Conservation (phyloP, 2,329 filamentous ascomycete species). For the Stylonectria norvegica region DNA sequence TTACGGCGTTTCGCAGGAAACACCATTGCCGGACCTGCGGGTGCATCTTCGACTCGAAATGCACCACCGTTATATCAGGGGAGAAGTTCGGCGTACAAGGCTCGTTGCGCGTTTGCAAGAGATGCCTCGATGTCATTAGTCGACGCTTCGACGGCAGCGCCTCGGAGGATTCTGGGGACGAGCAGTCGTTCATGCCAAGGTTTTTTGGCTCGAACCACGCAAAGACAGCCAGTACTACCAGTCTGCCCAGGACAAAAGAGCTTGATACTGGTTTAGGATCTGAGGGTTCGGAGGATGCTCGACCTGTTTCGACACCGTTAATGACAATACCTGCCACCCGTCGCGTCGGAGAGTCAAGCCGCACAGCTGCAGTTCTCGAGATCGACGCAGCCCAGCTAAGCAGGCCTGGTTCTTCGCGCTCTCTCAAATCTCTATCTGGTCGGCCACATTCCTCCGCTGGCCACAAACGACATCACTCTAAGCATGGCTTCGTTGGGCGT, state of each 20-base stretch:
- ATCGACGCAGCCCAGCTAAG: conserved; percentile 80
- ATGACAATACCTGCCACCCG: conserved; percentile 68
- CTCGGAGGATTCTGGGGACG: conserved; percentile 84
- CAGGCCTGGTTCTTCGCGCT: conserved; percentile 90
- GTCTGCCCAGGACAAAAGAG: conserved; percentile 36
- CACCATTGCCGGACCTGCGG: conserved; percentile 95
- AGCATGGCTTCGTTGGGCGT: conserved; percentile 76
- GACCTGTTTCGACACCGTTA: conserved; percentile 63
- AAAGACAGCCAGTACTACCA: conserved; percentile 36
- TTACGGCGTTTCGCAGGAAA: conserved; percentile 91
- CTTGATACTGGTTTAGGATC: conserved; percentile 39
- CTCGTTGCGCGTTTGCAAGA: conserved; percentile 84
- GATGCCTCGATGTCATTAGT: conserved; percentile 87
- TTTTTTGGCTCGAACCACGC: conserved; percentile 57
- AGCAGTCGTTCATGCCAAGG: conserved; percentile 63
- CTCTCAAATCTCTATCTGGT: conserved; percentile 70
- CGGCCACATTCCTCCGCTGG: conserved; percentile 70
- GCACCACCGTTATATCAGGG: conserved; percentile 86
- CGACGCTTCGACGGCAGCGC: conserved; percentile 81
- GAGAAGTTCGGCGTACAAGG: conserved; percentile 83
- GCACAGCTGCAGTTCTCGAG: conserved; percentile 85
- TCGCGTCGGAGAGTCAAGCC: conserved; percentile 70
- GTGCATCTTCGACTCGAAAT: conserved; percentile 98
- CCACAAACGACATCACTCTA: conserved; percentile 84
- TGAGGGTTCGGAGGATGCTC: conserved; percentile 44